Conservation (phyloP, 495 filamentous ascomycete genomes). For the Aspergillus carlsbadensis region DNA sequence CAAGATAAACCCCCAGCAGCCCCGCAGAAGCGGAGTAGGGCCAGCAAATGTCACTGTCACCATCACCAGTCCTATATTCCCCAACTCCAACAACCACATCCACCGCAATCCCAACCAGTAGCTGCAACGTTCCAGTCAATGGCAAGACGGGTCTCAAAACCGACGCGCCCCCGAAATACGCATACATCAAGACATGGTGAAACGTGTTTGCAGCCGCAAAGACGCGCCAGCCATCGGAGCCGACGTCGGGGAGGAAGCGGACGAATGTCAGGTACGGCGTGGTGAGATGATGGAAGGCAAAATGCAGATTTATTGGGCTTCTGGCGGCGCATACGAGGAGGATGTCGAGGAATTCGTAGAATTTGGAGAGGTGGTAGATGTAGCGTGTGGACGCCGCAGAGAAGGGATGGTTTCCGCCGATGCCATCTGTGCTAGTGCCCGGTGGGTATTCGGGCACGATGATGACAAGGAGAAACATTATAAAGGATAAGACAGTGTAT, state of each 20-base stretch:
- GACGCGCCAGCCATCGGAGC: not conserved
- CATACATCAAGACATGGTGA: slow-evolving; percentile 4
- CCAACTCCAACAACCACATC: not conserved
- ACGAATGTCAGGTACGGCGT: not conserved
- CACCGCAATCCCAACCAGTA: not conserved
- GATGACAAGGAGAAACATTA: not conserved
- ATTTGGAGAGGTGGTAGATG: slow-evolving; percentile 2
- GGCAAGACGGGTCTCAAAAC: not conserved
- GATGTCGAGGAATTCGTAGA: slow-evolving; percentile 9
- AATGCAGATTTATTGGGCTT: not conserved
- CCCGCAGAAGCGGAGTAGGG: not conserved
- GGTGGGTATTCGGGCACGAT: not conserved
- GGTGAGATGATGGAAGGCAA: slow-evolving; percentile 1
- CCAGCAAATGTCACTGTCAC: not conserved
- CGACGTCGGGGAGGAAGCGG: not conserved
- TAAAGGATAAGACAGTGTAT: not conserved
- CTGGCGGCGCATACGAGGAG: not conserved
- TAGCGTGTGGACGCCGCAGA: not conserved
- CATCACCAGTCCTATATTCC: not conserved
- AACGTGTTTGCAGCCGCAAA: not conserved
- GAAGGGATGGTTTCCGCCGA: not conserved
- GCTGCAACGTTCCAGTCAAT: not conserved
- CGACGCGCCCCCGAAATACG: not conserved
- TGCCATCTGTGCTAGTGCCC: not conserved
- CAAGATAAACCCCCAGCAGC: not conserved